A percentile compares a stretch with the other conserved stretches of the same genome.
Evolutionary conservation across 2,329 filamentous ascomycete genomes (phyloP).

Genomic region (Scedosporium aurantiacum): DNA sequence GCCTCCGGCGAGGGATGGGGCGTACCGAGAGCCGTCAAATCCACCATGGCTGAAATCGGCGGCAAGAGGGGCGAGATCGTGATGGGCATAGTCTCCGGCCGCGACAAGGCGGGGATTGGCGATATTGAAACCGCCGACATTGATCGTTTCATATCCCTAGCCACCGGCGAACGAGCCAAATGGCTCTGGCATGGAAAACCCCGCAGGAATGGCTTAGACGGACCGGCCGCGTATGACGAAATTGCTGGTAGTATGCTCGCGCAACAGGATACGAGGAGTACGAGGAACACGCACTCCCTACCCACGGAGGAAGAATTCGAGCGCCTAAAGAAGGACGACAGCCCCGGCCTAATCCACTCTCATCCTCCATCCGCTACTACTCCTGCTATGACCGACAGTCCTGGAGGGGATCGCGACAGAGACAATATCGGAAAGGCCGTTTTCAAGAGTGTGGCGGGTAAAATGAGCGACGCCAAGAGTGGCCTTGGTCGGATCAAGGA

Average conservation of each 20-base stretch:
- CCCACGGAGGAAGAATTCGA: constrained; percentile 17
- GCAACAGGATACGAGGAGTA: constrained; percentile 35
- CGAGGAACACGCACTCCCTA: constrained; percentile 21
- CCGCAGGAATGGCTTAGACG: constrained; percentile 46
- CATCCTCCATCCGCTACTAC: constrained; percentile 27
- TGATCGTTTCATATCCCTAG: constrained; percentile 67
- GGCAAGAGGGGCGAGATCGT: constrained; percentile 92
- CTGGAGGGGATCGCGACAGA: constrained; percentile 29
- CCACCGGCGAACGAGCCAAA: constrained; percentile 72
- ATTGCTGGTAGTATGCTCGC: constrained; percentile 36
- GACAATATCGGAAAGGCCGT: constrained; percentile 53
- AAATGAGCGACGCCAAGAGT: constrained; percentile 69
- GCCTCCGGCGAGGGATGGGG: constrained; percentile 84
- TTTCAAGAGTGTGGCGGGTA: constrained; percentile 69
- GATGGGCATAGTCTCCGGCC: constrained; percentile 82
- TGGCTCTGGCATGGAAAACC: constrained; percentile 94
- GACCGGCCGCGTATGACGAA: constrained; percentile 36
- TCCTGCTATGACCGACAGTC: constrained; percentile 33
- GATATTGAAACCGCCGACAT: constrained; percentile 89
- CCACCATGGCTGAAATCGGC: constrained; percentile 83
- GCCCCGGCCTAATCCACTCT: constrained; percentile 27
- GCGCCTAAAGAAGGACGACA: constrained; percentile 31
- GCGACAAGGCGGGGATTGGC: constrained; percentile 79
- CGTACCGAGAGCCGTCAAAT: constrained; percentile 89
- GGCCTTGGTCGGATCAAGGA: constrained; percentile 80